These are phyloP conservation scores for Lolium perenne DNA, from an alignment of 176 grass and related monocot species.

Conservation along the genomic window DNA sequence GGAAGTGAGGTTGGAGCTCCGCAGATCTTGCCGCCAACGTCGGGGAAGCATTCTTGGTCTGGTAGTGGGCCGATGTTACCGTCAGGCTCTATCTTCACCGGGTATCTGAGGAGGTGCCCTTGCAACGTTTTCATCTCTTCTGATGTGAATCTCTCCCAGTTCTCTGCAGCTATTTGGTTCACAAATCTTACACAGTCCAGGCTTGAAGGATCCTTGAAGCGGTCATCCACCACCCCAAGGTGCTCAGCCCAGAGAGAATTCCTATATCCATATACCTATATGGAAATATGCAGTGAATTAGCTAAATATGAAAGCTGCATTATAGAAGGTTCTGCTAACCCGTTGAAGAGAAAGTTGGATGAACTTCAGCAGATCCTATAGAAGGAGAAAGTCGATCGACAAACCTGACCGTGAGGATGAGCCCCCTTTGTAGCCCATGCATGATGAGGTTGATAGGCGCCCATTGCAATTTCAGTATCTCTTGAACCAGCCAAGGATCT, in stretches of 20 bases:
- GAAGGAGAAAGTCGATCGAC: not conserved
- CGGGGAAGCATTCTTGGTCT: slow-evolving; percentile 78
- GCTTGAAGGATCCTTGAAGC: slow-evolving; percentile 67
- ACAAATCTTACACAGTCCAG: slow-evolving; percentile 68
- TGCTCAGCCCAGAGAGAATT: slow-evolving; percentile 93
- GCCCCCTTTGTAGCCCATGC: slow-evolving; percentile 64
- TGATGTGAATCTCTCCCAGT: slow-evolving; percentile 63
- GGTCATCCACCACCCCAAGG: slow-evolving; percentile 61
- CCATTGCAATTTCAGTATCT: slow-evolving; percentile 99
- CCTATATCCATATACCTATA: slow-evolving; percentile 89
- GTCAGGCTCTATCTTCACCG: slow-evolving; percentile 72
- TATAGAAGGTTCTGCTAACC: too few relatives aligned
- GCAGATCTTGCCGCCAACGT: slow-evolving; percentile 80
- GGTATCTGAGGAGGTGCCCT: slow-evolving; percentile 90
- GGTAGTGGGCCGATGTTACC: slow-evolving; percentile 59
- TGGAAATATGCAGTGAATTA: slow-evolving; percentile 2
- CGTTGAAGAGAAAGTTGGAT: too few relatives aligned
- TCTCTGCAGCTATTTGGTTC: slow-evolving; percentile 72
- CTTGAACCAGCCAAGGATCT: slow-evolving; percentile 85
- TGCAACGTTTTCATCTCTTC: slow-evolving; percentile 58
- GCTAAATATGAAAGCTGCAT: not conserved
- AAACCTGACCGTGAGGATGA: slow-evolving; percentile 90
- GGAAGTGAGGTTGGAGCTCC: slow-evolving; percentile 74
- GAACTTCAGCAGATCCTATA: not conserved
- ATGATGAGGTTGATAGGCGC: slow-evolving; percentile 91